A percentile compares a stretch with the other conserved stretches of the same genome.
phyloP scores from a whole-genome alignment of 1,139 yeast genomes.

The Casaregolazyma lundiana region DNA sequence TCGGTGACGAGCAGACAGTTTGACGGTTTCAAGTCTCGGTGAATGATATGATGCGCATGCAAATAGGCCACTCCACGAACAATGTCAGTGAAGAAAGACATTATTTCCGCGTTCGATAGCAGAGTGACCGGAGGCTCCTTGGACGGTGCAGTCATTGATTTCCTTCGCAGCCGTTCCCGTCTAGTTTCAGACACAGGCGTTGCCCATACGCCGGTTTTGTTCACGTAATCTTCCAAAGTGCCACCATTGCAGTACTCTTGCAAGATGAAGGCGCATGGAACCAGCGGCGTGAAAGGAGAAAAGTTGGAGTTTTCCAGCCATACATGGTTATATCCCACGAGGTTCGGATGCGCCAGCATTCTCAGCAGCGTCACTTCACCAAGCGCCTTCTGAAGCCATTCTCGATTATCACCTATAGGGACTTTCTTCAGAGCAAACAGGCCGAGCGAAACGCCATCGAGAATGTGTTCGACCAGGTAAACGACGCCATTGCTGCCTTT shows the following conservation, averaged over 20 bases:
- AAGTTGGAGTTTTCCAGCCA: conserved; percentile 78
- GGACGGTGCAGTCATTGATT: background rate
- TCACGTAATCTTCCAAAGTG: conserved; percentile 61
- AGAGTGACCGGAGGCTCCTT: conserved; percentile 4
- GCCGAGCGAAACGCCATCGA: conserved; percentile 69
- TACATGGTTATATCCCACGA: conserved; percentile 83
- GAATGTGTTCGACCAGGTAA: conserved; percentile 71
- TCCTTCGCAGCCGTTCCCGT: conserved; percentile 17
- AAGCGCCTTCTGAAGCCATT: conserved; percentile 63
- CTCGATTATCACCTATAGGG: conserved; percentile 71
- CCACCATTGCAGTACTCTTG: conserved; percentile 91
- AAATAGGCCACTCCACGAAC: conserved; percentile 65
- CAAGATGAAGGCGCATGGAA: conserved; percentile 79
- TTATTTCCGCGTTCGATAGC: conserved; percentile 45
- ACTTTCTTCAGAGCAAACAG: conserved; percentile 79
- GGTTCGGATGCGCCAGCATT: conserved; percentile 51
- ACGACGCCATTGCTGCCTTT: conserved; percentile 84
- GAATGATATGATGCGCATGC: conserved; percentile 71
- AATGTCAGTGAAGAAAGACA: conserved; percentile 62
- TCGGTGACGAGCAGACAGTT: conserved; percentile 55
- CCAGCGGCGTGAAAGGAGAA: conserved; percentile 51
- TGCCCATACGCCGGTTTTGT: conserved; percentile 18
- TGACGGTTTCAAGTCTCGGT: conserved; percentile 83
- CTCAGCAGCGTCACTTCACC: conserved; percentile 68
- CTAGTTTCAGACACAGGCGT: conserved; percentile 8